Conservation (phyloP, 345 rosid genomes). For the Lenwebbia sp. region DNA sequence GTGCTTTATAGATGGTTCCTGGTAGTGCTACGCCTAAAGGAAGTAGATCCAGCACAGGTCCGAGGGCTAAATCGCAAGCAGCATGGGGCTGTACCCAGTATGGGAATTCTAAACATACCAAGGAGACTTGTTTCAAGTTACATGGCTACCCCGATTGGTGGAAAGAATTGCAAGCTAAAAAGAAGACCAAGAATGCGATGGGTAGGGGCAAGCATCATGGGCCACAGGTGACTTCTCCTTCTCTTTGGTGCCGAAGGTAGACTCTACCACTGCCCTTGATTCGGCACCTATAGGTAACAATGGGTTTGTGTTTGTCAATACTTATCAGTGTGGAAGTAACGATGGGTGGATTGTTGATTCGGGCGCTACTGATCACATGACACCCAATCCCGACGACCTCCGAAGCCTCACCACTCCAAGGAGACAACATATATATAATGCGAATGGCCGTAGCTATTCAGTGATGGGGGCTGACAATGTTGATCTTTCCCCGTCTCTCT, state of each 20-base stretch:
- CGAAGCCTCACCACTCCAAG: background rate
- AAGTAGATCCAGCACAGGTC: background rate
- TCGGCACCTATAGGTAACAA: no score
- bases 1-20: no score
- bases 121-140: background rate
- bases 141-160: background rate
- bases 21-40: background rate
- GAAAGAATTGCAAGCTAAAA: background rate
- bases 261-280: no score
- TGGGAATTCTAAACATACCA: background rate
- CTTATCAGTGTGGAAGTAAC: background rate
- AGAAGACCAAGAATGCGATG: background rate
- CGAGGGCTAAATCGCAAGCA: background rate
- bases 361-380: background rate
- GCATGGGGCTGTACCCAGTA: background rate
- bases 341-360: conserved; percentile 1
- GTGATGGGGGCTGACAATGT: background rate
- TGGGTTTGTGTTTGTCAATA: no score
- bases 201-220: background rate
- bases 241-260: no score
- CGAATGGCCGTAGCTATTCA: background rate
- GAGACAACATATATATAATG: background rate
- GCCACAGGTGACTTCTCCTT: no score
- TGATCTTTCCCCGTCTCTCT: background rate
- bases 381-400: background rate